These are phyloP conservation scores for Mollisiaceae sp. DNA, from an alignment of 2,329 filamentous ascomycete genomes.

Conservation along the genomic window DNA sequence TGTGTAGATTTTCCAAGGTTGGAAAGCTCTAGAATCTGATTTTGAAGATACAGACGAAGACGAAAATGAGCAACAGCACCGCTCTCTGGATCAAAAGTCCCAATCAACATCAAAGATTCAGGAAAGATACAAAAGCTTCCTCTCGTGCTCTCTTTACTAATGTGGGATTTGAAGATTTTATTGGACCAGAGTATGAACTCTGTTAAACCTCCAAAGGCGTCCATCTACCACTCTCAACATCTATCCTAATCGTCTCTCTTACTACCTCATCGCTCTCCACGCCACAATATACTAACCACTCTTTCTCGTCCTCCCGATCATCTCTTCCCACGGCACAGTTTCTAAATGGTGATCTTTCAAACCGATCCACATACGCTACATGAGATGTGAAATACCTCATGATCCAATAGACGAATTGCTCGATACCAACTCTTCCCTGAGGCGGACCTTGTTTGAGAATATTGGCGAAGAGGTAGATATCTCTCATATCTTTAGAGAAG, in stretches of 20 bases:
- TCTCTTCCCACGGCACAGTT: conserved; percentile 5
- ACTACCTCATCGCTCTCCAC: not conserved
- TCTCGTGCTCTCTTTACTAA: no score
- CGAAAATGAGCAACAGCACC: no score
- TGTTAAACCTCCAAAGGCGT: not conserved
- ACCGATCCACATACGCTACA: not conserved
- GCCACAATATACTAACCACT: conserved; percentile 33
- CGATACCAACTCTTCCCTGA: not conserved
- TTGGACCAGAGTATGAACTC: not conserved
- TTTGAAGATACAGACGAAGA: no score
- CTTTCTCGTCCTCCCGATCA: not conserved
- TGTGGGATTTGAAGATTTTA: no score
- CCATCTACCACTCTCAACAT: not conserved
- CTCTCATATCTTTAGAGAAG: not conserved
- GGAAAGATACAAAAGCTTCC: no score
- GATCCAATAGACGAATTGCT: not conserved
- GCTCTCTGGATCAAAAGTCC: no score
- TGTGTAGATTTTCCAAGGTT: no score
- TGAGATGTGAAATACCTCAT: not conserved
- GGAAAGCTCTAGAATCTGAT: no score
- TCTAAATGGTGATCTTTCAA: conserved; percentile 3
- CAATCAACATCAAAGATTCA: no score
- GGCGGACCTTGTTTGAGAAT: not conserved
- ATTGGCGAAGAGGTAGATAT: conserved; percentile 7
- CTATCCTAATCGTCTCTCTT: not conserved